Conservation (phyloP, 225 moss, liverwort and hornwort species). For the Anthoceros angustus region DNA sequence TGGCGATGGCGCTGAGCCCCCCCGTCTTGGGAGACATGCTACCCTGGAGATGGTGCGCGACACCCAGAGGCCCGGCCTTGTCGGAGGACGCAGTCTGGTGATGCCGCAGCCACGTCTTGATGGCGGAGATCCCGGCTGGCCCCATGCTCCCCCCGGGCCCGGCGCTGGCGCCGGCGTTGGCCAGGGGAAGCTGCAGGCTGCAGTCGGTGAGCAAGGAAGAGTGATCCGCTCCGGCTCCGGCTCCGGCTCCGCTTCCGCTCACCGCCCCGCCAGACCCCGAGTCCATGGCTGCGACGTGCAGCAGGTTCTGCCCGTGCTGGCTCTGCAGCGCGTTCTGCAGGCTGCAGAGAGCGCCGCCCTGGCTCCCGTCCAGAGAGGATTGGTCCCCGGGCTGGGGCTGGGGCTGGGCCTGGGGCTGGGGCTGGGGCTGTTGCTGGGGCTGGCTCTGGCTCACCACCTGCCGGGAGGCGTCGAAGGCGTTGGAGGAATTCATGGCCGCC, state of each 20-base stretch:
- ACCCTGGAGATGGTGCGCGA: background rate
- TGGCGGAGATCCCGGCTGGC: slow-evolving; percentile 12
- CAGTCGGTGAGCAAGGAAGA: slow-evolving; percentile 46
- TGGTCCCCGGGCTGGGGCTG: slow-evolving; percentile 45
- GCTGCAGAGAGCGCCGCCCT: slow-evolving; percentile 41
- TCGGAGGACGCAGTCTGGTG: background rate
- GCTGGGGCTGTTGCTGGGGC: background rate
- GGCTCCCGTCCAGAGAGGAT: slow-evolving; percentile 43
- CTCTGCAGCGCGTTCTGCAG: slow-evolving; percentile 27
- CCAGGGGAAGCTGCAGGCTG: slow-evolving; percentile 55
- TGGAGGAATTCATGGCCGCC: slow-evolving; percentile 13
- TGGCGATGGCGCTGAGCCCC: background rate
- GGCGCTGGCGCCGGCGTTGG: slow-evolving; percentile 22
- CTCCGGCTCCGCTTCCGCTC: slow-evolving; percentile 1
- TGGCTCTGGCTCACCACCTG: background rate
- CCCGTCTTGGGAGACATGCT: background rate
- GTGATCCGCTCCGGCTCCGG: slow-evolving; percentile 34
- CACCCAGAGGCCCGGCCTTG: background rate
- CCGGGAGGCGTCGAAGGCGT: background rate
- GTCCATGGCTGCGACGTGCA: slow-evolving; percentile 78
- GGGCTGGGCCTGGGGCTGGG: too few species aligned
- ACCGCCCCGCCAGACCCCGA: slow-evolving; percentile 22
- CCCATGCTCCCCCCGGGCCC: slow-evolving; percentile 10
- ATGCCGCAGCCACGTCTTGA: background rate
- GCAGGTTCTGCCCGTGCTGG: slow-evolving; percentile 70